phyloP scores from a whole-genome alignment of 164 flowering plant genomes.

The Cinnamomum chago region DNA sequence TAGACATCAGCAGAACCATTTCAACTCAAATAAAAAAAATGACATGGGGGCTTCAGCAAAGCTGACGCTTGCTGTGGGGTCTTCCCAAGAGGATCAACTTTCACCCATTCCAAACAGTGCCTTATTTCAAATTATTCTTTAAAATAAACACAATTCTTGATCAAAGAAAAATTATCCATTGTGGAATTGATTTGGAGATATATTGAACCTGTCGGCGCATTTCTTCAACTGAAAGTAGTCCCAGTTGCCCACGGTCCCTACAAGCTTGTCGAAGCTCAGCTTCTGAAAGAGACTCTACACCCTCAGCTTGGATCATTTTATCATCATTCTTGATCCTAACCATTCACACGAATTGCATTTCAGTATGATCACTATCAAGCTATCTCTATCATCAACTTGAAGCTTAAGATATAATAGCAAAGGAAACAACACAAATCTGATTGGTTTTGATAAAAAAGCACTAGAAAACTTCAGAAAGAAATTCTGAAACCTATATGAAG shows the following conservation, averaged over 20 bases:
- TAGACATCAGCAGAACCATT: not conserved
- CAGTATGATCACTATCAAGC: not conserved
- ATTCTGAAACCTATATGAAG: too few species aligned
- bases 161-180: not conserved
- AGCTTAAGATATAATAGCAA: too few species aligned
- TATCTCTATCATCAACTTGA: too few species aligned
- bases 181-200: not conserved
- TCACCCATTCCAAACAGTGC: too few species aligned
- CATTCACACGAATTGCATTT: constrained; percentile 4
- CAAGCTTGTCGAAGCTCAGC: constrained; percentile 92
- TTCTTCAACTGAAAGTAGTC: constrained; percentile 85
- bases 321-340: constrained; percentile 90
- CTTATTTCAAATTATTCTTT: too few species aligned
- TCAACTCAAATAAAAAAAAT: too few species aligned
- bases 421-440: too few species aligned
- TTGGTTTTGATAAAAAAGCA: too few species aligned
- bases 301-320: constrained; percentile 87
- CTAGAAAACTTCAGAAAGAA: too few species aligned
- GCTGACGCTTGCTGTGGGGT: too few species aligned
- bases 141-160: not conserved
- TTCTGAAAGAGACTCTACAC: constrained; percentile 91
- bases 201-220: constrained; percentile 80
- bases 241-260: constrained; percentile 90
- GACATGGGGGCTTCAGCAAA: too few species aligned
- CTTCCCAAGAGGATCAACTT: too few species aligned